Evolutionary conservation across 768 basidiomycete genomes (phyloP), one percentile per base, ranked within the genome.

Genomic region (Kondoa subrosea): DNA sequence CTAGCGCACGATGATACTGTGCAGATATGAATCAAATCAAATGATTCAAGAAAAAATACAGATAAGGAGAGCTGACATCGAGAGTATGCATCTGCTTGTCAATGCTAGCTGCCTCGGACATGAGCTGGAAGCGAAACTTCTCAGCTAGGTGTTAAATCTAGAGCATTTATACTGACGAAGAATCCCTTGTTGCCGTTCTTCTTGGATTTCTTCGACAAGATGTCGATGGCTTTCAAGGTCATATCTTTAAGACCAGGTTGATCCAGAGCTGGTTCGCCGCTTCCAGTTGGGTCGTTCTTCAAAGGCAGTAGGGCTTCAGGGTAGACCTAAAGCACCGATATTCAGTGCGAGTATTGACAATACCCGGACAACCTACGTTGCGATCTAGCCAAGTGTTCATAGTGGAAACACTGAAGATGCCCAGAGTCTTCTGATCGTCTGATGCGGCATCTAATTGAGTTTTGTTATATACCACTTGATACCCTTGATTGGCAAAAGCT

Each of bases 161-260:
- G n/a, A n/a, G n/a, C n/a, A n/a, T n/a, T n/a, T n/a, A n/a, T n/a
- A n/a, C n/a, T n/a, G n/a, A n/a, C n/a, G 67, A 67, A 66, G 71
- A 74, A 78, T n/a, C 75, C 75, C 62, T 75, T 76, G 63, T 73
- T 69, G 33, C 73, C 72, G 67, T 72, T 64, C 14, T 67, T 68
- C 72, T 77, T 73, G 50, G 75, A 62, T 65, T 77, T 75, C 2
- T 73, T 69, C 56, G 68, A 64, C 8, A 79, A 73, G 56, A 79
- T 76, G n/a, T 67, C 67, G 67, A 67, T 67, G 30, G 67, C 67
- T 61, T 67, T 67, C 4, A 67, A 69, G 26, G 78, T 78, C 78
- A 79, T 78, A 1, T 78, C 75, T 65, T 76, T 78, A 50, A 79
- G 74, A 50, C 78, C 78, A 1, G 78, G 78, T 57, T 74, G 76